Evolutionary conservation across 2,329 filamentous ascomycete species (phyloP).

Genomic region (Microdochium nivale): DNA sequence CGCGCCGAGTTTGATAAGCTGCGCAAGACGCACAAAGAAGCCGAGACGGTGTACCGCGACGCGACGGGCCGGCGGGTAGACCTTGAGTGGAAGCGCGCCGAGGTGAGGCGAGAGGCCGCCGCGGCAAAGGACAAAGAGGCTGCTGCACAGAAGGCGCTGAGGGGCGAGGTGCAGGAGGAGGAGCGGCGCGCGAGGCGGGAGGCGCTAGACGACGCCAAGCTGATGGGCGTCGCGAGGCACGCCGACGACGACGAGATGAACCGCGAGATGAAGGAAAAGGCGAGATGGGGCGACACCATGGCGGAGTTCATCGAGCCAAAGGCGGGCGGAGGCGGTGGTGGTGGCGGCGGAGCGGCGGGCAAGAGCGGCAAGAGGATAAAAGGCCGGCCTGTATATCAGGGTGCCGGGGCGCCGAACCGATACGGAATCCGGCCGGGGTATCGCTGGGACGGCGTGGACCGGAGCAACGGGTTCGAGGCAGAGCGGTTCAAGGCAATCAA

Average conservation of each 20-base stretch:
- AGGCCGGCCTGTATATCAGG: slow-evolving; percentile 63
- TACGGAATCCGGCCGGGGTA: slow-evolving; percentile 91
- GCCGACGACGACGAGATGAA: slow-evolving; percentile 88
- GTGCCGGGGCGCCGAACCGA: slow-evolving; percentile 77
- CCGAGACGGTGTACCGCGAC: slow-evolving; percentile 91
- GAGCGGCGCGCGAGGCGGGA: slow-evolving; percentile 57
- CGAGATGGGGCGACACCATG: slow-evolving; percentile 93
- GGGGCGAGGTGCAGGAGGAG: slow-evolving; percentile 76
- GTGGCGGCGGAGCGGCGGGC: slow-evolving; percentile 20
- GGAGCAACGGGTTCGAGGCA: slow-evolving; percentile 86
- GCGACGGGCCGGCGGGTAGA: slow-evolving; percentile 93
- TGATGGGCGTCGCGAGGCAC: slow-evolving; percentile 69
- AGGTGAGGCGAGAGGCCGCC: slow-evolving; percentile 56
- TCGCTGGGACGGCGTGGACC: slow-evolving; percentile 94
- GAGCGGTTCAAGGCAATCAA: slow-evolving; percentile 89
- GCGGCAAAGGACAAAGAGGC: slow-evolving; percentile 69
- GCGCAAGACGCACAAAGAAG: slow-evolving; percentile 34
- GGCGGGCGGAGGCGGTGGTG: slow-evolving; percentile 7
- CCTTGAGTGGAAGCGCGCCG: slow-evolving; percentile 80
- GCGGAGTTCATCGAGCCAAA: slow-evolving; percentile 61
- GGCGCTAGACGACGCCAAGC: slow-evolving; percentile 69
- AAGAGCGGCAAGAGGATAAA: slow-evolving; percentile 20
- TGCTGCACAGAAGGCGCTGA: slow-evolving; percentile 60
- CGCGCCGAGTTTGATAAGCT: slow-evolving; percentile 35
- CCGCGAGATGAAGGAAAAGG: slow-evolving; percentile 63